Conservation (phyloP, 2,329 filamentous ascomycete genomes). For the Botrytis squamosa region DNA sequence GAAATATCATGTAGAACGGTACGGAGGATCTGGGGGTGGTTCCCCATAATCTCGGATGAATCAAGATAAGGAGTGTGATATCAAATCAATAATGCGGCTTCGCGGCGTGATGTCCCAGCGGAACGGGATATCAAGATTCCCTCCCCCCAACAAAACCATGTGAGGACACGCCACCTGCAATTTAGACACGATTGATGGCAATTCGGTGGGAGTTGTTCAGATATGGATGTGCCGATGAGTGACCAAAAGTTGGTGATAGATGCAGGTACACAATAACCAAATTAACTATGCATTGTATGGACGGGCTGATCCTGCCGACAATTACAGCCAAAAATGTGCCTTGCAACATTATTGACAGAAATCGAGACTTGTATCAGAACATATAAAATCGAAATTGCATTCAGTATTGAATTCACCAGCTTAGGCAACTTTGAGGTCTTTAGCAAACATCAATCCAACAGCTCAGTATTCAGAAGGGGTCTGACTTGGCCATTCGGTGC, state of each 20-base stretch:
- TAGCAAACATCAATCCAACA: background rate
- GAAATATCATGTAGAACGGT: background rate
- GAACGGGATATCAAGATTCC: background rate
- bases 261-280: background rate
- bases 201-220: background rate
- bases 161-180: background rate
- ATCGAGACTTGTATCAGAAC: background rate
- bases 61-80: background rate
- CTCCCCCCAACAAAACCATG: background rate
- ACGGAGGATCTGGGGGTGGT: background rate
- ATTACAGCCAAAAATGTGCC: background rate
- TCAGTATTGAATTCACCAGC: background rate
- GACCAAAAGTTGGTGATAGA: background rate
- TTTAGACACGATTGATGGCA: background rate
- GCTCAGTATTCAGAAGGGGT: background rate
- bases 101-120: background rate
- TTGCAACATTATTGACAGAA: background rate
- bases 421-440: background rate
- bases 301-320: background rate
- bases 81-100: conserved; percentile 1
- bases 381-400: background rate
- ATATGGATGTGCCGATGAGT: background rate
- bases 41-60: conserved; percentile 3
- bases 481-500: background rate
- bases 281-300: background rate